phyloP scores from a whole-genome alignment of 352 stramenopile species.

The Vaucheria bursata region DNA sequence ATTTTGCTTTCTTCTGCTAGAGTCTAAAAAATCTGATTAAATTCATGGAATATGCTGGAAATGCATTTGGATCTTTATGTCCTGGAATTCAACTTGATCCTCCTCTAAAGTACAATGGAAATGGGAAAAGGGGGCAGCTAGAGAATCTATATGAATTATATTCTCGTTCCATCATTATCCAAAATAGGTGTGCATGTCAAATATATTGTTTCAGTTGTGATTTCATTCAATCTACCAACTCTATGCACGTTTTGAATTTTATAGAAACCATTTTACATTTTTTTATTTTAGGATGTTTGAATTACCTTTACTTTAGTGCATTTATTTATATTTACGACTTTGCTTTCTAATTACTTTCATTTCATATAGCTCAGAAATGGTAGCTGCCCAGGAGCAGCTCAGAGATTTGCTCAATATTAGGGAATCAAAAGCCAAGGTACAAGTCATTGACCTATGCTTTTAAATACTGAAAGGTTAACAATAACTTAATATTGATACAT shows the following conservation, averaged over 20 bases:
- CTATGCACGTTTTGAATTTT: too few relatives aligned
- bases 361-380: background rate
- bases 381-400: background rate
- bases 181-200: background rate
- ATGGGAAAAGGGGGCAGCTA: background rate
- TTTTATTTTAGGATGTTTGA: too few relatives aligned
- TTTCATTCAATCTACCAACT: too few relatives aligned
- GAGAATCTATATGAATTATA: background rate
- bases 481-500: too few relatives aligned
- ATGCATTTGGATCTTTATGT: background rate
- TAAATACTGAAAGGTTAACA: too few relatives aligned
- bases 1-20: background rate
- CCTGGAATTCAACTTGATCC: background rate
- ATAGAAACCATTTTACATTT: too few relatives aligned
- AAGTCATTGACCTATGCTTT: too few relatives aligned
- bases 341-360: too few relatives aligned
- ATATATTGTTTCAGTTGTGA: too few relatives aligned
- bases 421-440: slow-evolving; percentile 1
- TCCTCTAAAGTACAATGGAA: background rate
- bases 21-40: background rate
- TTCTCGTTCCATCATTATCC: background rate
- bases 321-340: too few relatives aligned
- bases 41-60: background rate
- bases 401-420: slow-evolving; percentile 7
- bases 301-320: too few relatives aligned